Evolutionary conservation across 192 early-diverging fungal genomes (phyloP).

Genomic region (Entrophospora sp.): DNA sequence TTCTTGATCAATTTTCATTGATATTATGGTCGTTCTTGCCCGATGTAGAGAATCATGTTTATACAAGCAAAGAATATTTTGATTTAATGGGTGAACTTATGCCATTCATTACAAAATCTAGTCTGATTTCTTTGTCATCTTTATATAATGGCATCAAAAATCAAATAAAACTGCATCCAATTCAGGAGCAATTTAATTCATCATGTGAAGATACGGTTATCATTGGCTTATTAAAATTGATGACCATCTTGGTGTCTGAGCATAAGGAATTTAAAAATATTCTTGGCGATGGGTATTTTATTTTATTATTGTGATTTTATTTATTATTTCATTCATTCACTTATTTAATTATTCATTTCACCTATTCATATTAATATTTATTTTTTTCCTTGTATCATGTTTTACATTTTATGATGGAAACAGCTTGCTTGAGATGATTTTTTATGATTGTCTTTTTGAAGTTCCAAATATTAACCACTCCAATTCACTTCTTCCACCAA

Average conservation of each 20-base stretch:
- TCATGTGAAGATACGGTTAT: conserved; percentile 33
- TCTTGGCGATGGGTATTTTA: conserved; percentile 12
- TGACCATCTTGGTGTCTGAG: conserved; percentile 26
- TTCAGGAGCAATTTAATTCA: conserved; percentile 24
- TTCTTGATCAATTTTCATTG: conserved; percentile 6
- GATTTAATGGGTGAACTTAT: conserved; percentile 11
- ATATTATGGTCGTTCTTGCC: conserved; percentile 17
- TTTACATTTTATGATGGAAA: not conserved
- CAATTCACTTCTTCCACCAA: conserved; percentile 16
- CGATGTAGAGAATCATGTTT: conserved; percentile 16
- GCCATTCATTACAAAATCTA: not conserved
- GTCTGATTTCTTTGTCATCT: not conserved
- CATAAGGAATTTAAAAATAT: conserved; percentile 20
- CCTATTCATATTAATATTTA: not conserved
- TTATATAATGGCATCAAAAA: not conserved
- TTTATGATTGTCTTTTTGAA: conserved; percentile 36
- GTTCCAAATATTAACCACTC: conserved; percentile 13
- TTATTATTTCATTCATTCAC: not conserved
- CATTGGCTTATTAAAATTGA: conserved; percentile 32
- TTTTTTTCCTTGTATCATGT: not conserved
- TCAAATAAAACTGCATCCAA: conserved; percentile 18
- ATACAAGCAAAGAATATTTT: conserved; percentile 23
- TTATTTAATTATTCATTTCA: not conserved
- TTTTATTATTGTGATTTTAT: conserved; percentile 5
- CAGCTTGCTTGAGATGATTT: conserved; percentile 22